Conservation (phyloP, 2,329 filamentous ascomycete species). For the Diaporthe citri region DNA sequence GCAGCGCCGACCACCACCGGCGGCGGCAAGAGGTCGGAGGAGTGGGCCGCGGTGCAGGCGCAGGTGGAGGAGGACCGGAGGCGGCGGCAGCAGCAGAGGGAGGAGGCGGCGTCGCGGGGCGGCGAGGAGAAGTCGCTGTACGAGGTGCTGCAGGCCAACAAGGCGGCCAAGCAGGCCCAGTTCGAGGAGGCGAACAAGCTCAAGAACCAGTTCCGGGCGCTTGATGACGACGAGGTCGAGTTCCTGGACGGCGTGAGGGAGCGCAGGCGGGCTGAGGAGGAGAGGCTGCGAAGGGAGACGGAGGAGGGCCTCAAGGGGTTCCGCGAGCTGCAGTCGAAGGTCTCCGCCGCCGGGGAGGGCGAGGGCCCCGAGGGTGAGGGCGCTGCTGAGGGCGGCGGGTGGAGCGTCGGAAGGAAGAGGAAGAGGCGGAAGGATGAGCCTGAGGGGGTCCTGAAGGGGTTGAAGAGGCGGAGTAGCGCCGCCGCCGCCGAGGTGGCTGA, state of each 20-base stretch:
- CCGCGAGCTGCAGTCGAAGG: constrained; percentile 60
- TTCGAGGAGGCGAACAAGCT: constrained; percentile 81
- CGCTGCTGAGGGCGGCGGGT: constrained; percentile 12
- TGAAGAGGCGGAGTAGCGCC: constrained; percentile 41
- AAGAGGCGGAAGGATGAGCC: constrained; percentile 39
- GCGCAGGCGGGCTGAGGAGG: constrained; percentile 65
- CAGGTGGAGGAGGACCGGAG: constrained; percentile 73
- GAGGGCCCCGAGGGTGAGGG: constrained; percentile 38
- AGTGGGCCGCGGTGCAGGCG: constrained; percentile 75
- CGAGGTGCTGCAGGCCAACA: constrained; percentile 84
- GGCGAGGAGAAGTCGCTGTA: constrained; percentile 72
- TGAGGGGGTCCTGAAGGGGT: constrained; percentile 36
- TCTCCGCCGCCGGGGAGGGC: constrained; percentile 31
- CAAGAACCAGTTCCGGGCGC: constrained; percentile 80
- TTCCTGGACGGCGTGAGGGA: constrained; percentile 74
- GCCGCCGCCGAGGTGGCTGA: background rate
- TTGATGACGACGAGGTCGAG: constrained; percentile 84
- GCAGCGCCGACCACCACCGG: constrained; percentile 27
- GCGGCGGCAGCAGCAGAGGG: constrained; percentile 59
- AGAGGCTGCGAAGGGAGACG: constrained; percentile 65
- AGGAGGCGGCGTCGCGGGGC: constrained; percentile 49
- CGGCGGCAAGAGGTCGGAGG: constrained; percentile 50
- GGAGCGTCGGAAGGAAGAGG: constrained; percentile 29
- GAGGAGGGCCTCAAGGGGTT: constrained; percentile 70
- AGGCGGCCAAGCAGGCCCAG: constrained; percentile 85